phyloP scores from a whole-genome alignment of 179 eudicot genomes.

The Spergularia azorica region DNA sequence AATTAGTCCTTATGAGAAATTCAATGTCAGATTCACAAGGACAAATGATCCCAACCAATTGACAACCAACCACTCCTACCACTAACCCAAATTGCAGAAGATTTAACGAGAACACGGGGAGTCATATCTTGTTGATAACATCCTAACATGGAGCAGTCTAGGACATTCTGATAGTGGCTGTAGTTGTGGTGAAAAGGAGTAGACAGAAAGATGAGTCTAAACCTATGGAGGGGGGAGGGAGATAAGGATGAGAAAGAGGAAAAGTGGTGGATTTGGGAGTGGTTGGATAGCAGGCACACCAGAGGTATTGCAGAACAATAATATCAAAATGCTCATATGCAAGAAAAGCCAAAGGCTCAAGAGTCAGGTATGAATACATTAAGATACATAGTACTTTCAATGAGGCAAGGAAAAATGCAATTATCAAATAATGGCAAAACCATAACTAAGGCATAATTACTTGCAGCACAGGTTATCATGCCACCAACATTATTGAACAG shows the following conservation, averaged over 20 bases:
- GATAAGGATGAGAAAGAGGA: background rate
- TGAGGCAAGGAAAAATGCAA: background rate
- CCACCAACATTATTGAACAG: slow-evolving; percentile 29
- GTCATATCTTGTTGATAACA: background rate
- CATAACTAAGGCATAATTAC: slow-evolving; percentile 29
- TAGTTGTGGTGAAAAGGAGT: background rate
- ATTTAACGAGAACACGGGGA: background rate
- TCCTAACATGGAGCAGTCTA: too few relatives aligned
- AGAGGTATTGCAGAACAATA: background rate
- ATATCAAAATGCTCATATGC: background rate
- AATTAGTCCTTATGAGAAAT: too few relatives aligned
- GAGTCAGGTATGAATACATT: slow-evolving; percentile 5
- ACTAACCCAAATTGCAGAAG: background rate
- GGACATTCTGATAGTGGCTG: too few relatives aligned
- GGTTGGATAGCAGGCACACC: background rate
- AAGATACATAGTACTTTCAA: slow-evolving; percentile 8
- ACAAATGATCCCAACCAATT: background rate
- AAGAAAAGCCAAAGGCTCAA: slow-evolving; percentile 2
- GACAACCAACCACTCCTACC: background rate
- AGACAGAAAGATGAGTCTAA: background rate
- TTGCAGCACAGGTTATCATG: slow-evolving; percentile 32
- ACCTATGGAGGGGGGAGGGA: background rate
- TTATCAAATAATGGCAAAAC: background rate
- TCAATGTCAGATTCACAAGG: too few relatives aligned
- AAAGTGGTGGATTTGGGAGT: background rate